Conservation (phyloP, 495 filamentous ascomycete genomes). For the Mycothermus thermophilus region DNA sequence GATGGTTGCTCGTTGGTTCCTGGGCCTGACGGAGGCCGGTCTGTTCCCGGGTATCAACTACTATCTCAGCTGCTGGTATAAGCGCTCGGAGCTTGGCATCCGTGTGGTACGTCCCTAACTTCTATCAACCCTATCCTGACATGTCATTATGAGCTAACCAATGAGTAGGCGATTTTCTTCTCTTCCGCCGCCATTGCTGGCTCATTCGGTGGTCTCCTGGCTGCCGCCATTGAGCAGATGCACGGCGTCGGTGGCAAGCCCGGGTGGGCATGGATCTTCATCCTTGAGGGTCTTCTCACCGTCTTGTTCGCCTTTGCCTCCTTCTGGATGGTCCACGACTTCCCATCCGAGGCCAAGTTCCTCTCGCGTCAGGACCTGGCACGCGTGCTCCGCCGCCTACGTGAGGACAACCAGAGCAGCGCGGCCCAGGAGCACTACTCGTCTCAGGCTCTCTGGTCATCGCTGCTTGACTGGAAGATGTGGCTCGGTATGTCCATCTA, state of each 20-base stretch:
- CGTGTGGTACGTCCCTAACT: no score
- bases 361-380: slow-evolving; percentile 56
- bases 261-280: slow-evolving; percentile 42
- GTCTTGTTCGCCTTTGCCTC: slow-evolving; percentile 57
- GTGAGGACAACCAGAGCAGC: slow-evolving; percentile 58
- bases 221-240: slow-evolving; percentile 29
- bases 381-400: slow-evolving; percentile 62
- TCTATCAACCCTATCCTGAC: slow-evolving; percentile 41
- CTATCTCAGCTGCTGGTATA: slow-evolving; percentile 36
- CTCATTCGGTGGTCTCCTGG: slow-evolving; percentile 27
- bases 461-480: slow-evolving; percentile 79
- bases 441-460: slow-evolving; percentile 63
- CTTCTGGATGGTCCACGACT: slow-evolving; percentile 83
- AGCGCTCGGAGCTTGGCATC: slow-evolving; percentile 38
- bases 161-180: slow-evolving; percentile 33
- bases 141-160: slow-evolving; percentile 42
- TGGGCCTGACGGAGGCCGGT: slow-evolving; percentile 47
- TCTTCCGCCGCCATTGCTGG: background rate
- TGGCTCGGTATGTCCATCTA: slow-evolving; percentile 64
- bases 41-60: slow-evolving; percentile 38
- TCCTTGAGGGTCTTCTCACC: slow-evolving; percentile 48
- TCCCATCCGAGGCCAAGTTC: slow-evolving; percentile 71
- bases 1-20: slow-evolving; percentile 60
- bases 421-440: slow-evolving; percentile 69
- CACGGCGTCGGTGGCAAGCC: slow-evolving; percentile 25